A percentile compares a stretch with the other conserved stretches of the same genome.
Conservation (phyloP, 23 red algal species). For the Pyropia yezoensis region DNA sequence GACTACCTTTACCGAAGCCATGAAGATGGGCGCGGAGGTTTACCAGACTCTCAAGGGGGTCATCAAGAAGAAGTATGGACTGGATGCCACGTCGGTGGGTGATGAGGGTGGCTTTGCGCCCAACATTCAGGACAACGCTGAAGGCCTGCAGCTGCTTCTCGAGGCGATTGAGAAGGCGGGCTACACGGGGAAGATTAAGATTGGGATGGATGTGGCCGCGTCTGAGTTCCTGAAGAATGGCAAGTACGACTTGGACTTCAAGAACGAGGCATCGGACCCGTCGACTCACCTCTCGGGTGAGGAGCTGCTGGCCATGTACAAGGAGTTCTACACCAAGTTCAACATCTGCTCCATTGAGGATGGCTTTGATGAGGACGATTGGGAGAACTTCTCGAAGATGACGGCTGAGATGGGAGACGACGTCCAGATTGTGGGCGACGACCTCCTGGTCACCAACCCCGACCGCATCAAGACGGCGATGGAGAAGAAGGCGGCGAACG, state of each 20-base stretch:
- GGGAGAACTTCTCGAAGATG: constrained; percentile 55
- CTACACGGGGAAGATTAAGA: constrained; percentile 56
- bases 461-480: constrained; percentile 71
- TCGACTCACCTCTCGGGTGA: constrained; percentile 7
- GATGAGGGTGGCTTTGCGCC: constrained; percentile 97
- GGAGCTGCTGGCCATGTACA: constrained; percentile 78
- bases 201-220: constrained; percentile 79
- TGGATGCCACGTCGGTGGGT: constrained; percentile 51
- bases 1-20: constrained; percentile 67
- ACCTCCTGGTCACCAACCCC: constrained; percentile 80
- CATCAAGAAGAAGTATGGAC: constrained; percentile 71
- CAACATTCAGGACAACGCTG: constrained; percentile 73
- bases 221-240: constrained; percentile 62
- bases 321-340: constrained; percentile 52
- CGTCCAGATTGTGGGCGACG: constrained; percentile 87
- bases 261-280: constrained; percentile 14
- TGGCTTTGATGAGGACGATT: constrained; percentile 88
- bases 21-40: constrained; percentile 76
- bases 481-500: constrained; percentile 73
- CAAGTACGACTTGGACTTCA: constrained; percentile 87
- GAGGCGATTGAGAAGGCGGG: constrained; percentile 70
- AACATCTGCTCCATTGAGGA: constrained; percentile 82
- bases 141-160: constrained; percentile 61
- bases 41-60: constrained; percentile 82
- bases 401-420: constrained; percentile 65